Conservation (phyloP, 192 early-diverging fungal genomes). For the Rhizoclosmatium globosum region DNA sequence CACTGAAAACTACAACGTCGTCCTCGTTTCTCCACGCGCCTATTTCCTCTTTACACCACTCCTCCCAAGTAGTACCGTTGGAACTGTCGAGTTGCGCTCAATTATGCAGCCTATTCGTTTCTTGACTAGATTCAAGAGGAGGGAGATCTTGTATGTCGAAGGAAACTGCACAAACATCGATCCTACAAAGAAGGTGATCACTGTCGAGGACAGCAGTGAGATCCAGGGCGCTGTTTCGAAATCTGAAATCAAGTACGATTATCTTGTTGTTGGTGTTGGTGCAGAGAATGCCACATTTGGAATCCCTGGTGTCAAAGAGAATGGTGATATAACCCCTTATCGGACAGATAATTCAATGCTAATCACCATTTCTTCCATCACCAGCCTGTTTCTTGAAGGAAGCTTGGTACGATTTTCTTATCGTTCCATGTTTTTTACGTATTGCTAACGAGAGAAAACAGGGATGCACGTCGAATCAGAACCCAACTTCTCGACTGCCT, state of each 20-base stretch:
- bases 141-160: conserved; percentile 87
- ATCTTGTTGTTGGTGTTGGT: conserved; percentile 79
- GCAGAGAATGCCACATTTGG: conserved; percentile 84
- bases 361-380: background rate
- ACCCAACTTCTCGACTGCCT: conserved; percentile 79
- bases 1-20: conserved; percentile 81
- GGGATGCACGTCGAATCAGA: conserved; percentile 84
- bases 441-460: conserved; percentile 17
- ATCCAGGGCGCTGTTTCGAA: conserved; percentile 65
- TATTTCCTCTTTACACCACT: conserved; percentile 82
- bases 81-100: conserved; percentile 85
- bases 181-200: conserved; percentile 78
- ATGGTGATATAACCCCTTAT: conserved; percentile 12
- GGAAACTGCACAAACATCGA: conserved; percentile 92
- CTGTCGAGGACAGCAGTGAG: conserved; percentile 77
- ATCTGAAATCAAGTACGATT: conserved; percentile 75
- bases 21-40: conserved; percentile 80
- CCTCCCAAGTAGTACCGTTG: conserved; percentile 74
- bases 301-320: conserved; percentile 77
- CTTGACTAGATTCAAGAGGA: conserved; percentile 86
- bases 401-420: conserved; percentile 44
- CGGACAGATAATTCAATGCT: background rate
- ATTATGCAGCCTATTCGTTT: conserved; percentile 90
- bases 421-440: conserved; percentile 25
- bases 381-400: conserved; percentile 80